phyloP scores from a whole-genome alignment of 148 eudicot genomes.

The Selenicereus undatus region DNA sequence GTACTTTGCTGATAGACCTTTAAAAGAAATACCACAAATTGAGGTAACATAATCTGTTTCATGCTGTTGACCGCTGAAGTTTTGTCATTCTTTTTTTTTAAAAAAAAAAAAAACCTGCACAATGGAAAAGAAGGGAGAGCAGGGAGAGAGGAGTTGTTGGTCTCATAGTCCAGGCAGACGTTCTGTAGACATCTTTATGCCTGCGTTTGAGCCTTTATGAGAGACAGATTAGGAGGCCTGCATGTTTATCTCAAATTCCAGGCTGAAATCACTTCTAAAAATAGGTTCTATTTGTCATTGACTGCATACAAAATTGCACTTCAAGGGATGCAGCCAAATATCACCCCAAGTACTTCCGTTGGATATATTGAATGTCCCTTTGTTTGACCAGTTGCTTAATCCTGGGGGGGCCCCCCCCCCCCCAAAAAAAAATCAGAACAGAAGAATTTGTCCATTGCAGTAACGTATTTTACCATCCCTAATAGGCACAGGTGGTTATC shows the following conservation, averaged over 20 bases:
- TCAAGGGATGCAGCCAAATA: background rate
- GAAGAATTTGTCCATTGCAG: no score
- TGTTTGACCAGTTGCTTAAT: background rate
- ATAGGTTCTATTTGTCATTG: background rate
- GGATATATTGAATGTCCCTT: background rate
- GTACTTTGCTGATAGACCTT: conserved; percentile 96
- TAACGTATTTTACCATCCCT: no score
- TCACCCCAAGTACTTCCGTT: background rate
- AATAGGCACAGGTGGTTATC: no score
- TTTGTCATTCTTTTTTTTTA: background rate
- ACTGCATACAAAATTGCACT: background rate
- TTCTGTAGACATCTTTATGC: background rate
- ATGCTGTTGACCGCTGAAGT: background rate
- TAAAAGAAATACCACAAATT: conserved; percentile 89
- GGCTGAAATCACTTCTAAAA: background rate
- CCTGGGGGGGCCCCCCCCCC: no score
- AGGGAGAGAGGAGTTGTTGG: background rate
- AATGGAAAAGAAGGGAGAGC: background rate
- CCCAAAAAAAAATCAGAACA: no score
- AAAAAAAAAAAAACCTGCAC: background rate
- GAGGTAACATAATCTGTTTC: conserved; percentile 55
- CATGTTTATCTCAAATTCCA: background rate
- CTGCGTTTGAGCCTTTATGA: background rate
- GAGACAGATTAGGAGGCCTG: background rate
- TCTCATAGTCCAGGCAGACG: background rate